A percentile compares a stretch with the other conserved stretches of the same genome.
Conservation (phyloP, 768 basidiomycete genomes). For the Tricholoma sp. region DNA sequence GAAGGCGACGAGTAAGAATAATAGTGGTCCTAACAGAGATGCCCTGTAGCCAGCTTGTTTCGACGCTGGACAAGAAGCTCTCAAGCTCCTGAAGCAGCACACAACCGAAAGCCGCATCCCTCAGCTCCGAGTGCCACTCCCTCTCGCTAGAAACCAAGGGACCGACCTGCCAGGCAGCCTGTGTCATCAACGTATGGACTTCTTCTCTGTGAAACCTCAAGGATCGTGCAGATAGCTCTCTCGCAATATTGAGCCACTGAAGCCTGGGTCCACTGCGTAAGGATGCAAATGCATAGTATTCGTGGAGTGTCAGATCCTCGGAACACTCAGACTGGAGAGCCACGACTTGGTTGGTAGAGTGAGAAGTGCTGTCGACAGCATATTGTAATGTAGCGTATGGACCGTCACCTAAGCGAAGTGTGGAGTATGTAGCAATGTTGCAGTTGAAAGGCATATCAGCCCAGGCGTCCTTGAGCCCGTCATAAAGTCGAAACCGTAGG, state of each 20-base stretch:
- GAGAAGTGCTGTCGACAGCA: conserved; percentile 29
- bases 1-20: conserved; percentile 30
- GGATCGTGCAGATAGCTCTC: conserved; percentile 35
- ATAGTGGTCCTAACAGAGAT: conserved; percentile 27
- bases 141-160: conserved; percentile 10
- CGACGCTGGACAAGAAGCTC: conserved; percentile 27
- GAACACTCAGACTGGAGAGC: conserved; percentile 38
- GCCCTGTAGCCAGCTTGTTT: conserved; percentile 37
- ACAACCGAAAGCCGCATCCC: conserved; percentile 25
- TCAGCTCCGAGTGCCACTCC: conserved; percentile 38
- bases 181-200: conserved; percentile 38
- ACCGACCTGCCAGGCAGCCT: conserved; percentile 41
- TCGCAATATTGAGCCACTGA: conserved; percentile 48
- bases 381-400: conserved; percentile 31
- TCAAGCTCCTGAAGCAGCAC: conserved; percentile 32
- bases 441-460: conserved; percentile 11
- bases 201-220: conserved; percentile 35
- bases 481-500: conserved; percentile 25
- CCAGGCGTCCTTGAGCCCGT: conserved; percentile 12
- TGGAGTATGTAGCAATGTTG: conserved; percentile 20
- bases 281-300: conserved; percentile 39
- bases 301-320: conserved; percentile 35
- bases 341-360: conserved; percentile 40
- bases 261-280: conserved; percentile 39
- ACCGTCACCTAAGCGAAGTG: conserved; percentile 23